Percentiles rank a stretch among this genome's conserved stretches.
Evolutionary conservation across 163 green algal species (phyloP).

Genomic region (Smithsoniella earleae): DNA sequence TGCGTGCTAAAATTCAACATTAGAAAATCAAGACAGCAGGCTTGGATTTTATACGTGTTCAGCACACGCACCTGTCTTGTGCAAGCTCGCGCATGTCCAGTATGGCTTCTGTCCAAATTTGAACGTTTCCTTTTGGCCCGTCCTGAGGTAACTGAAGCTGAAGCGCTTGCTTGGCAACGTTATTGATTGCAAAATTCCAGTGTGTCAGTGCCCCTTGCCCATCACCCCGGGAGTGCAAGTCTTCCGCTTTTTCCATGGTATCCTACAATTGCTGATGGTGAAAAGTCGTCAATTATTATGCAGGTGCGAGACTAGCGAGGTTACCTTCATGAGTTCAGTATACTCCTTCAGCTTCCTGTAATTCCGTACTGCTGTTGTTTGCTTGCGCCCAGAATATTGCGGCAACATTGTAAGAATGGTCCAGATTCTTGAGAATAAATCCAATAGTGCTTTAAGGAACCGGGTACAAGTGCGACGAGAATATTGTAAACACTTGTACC

Average conservation of each 20-base stretch:
- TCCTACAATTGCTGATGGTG: constrained; percentile 9
- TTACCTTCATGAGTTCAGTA: constrained; percentile 9
- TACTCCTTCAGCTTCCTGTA: constrained; percentile 9
- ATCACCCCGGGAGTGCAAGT: not conserved
- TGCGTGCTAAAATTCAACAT: too few relatives aligned
- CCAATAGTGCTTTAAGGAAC: too few relatives aligned
- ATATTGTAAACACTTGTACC: too few relatives aligned
- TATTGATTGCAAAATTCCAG: constrained; percentile 12
- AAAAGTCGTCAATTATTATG: not conserved
- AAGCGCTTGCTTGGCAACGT: not conserved
- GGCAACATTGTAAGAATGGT: too few relatives aligned
- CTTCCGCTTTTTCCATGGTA: constrained; percentile 12
- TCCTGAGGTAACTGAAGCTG: not conserved
- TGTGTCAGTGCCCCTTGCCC: not conserved
- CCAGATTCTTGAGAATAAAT: too few relatives aligned
- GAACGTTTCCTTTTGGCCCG: constrained; percentile 19
- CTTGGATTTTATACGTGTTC: too few relatives aligned
- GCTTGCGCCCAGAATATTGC: too few relatives aligned
- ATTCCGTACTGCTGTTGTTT: too few relatives aligned
- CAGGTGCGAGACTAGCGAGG: not conserved
- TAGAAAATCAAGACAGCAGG: too few relatives aligned
- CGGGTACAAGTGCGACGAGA: too few relatives aligned
- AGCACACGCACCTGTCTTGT: constrained; percentile 25
- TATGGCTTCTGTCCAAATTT: constrained; percentile 5
- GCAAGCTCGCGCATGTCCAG: not conserved